Evolutionary conservation across 371 early-diverging fungal genomes (phyloP), one percentile per base, ranked within the genome.

Genomic region (Blakeslea trispora): DNA sequence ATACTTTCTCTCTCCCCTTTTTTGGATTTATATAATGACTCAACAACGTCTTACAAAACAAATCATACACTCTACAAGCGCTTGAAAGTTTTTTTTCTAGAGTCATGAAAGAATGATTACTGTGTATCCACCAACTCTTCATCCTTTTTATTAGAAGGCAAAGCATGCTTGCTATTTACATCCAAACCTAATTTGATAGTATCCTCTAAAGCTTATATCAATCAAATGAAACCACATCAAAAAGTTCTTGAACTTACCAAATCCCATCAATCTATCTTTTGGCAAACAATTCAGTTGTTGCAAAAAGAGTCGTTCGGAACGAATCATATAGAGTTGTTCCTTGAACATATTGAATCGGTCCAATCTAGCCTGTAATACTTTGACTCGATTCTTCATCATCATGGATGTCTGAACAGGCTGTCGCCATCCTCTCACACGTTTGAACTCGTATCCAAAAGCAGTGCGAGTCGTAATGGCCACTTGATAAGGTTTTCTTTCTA

Each of bases 371-470:
- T 67, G 68, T 5, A 2, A 40, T 24, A n/a, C 44, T 37, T 59
- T 63, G 5, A 62, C 58, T 37, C 45, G 35, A 3, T 59, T 63
- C 21, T 62, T 67, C 1, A 67, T 15, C 56, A 67, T 67, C 68
- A 67, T 67, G 0, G 68, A 50, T 15, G 59, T 63, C 21, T 40
- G 40, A 3, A 59, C 45, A n/a, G 68, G 68, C 17, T 67, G 68
- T 31, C 21, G 28, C 68, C 68, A 67, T 2, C 68, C 68, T 50
- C 68, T 28, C 1, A 67, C 63, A 11, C 68, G 47, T 31, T 63
- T 63, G 24, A 67, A 67, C 35, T 31, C 17, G 41, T 42, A 59
- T n/a, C 68, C 68, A 28, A 15, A 15, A 0, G 52, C n/a, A 15
- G 34, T 42, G n/a, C 39, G 34, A 9, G 43, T 42, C 1, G 44